Evolutionary conservation across 2,329 filamentous ascomycete genomes (phyloP).

Genomic region (Penicillium sp.): DNA sequence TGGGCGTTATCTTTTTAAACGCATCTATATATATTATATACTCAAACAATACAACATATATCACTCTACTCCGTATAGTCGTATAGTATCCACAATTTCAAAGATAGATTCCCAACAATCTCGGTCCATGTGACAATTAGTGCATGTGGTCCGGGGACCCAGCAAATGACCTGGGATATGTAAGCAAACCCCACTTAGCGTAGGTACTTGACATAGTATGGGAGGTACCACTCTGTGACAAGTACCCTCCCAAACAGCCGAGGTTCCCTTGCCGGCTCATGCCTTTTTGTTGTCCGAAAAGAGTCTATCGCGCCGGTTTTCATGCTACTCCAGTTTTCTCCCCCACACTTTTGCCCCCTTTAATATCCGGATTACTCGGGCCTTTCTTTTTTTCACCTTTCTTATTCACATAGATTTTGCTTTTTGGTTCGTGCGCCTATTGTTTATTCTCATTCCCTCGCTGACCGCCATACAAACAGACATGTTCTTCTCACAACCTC

Average conservation of each 20-base stretch:
- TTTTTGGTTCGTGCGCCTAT: neutral
- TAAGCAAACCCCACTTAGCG: slow-evolving; percentile 1
- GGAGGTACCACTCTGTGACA: neutral
- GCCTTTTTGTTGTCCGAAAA: slow-evolving; percentile 12
- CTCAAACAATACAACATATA: too few relatives aligned
- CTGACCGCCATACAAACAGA: neutral
- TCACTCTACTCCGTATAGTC: too few relatives aligned
- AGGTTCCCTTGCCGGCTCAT: slow-evolving; percentile 14
- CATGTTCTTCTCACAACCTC: slow-evolving; percentile 41
- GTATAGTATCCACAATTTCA: neutral
- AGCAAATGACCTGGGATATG: slow-evolving; percentile 11
- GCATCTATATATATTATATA: neutral
- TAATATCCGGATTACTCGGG: slow-evolving; percentile 5
- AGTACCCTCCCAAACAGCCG: slow-evolving; percentile 18
- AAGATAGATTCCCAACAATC: neutral
- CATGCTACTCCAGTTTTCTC: slow-evolving; percentile 12
- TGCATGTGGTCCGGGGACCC: slow-evolving; percentile 13
- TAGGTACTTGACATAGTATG: slow-evolving; percentile 13
- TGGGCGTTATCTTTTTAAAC: neutral
- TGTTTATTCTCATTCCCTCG: neutral
- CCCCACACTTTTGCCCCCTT: slow-evolving; percentile 13
- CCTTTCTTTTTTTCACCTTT: slow-evolving; percentile 42
- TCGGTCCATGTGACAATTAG: slow-evolving; percentile 18
- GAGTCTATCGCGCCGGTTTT: slow-evolving; percentile 20
- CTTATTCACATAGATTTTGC: neutral